A percentile compares a stretch with the other conserved stretches of the same genome.
Evolutionary conservation across 768 basidiomycete species (phyloP).

Genomic region (Tylopilus felleus): DNA sequence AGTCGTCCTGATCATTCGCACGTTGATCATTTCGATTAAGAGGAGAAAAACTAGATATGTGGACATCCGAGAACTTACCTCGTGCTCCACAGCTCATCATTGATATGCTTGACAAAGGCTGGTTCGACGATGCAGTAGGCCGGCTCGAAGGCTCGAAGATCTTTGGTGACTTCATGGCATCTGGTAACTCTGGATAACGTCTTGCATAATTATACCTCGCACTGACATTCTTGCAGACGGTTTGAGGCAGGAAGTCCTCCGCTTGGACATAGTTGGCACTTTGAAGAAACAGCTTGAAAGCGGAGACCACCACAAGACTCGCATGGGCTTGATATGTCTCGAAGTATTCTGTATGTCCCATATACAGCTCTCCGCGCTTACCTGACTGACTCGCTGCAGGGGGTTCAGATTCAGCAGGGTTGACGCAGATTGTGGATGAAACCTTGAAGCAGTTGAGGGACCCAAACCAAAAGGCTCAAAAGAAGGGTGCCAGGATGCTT

Average conservation of each 20-base stretch:
- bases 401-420: no score
- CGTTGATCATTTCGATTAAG: not conserved
- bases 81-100: not conserved
- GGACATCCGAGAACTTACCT: not conserved
- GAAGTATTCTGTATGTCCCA: conserved; percentile 1
- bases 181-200: not conserved
- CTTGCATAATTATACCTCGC: not conserved
- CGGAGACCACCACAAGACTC: not conserved
- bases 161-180: not conserved
- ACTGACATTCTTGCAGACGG: not conserved
- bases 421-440: no score
- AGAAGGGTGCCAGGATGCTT: not conserved
- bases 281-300: not conserved
- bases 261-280: not conserved
- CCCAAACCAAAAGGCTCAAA: not conserved
- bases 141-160: conserved; percentile 7
- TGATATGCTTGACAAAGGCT: conserved; percentile 7
- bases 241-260: not conserved
- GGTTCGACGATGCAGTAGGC: conserved; percentile 12
- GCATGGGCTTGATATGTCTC: conserved; percentile 2
- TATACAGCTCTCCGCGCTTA: not conserved
- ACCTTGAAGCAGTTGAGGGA: not conserved
- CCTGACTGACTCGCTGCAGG: not conserved
- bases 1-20: not conserved
- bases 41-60: not conserved